Base-by-base conservation (phyloP, 805 yeast species). In the Wickerhamomyces hampshirensis region DNA sequence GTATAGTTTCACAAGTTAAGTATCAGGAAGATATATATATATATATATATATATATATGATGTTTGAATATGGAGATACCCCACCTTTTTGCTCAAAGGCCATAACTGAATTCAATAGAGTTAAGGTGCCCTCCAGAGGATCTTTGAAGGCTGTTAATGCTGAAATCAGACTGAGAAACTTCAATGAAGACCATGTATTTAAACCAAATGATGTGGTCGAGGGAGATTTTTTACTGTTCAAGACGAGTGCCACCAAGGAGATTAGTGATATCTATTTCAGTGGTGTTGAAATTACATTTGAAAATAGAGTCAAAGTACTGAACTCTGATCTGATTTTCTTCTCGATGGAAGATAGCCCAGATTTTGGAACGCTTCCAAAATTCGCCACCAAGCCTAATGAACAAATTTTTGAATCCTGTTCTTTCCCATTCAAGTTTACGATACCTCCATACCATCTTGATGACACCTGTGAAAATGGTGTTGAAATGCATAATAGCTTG, bases 211-310 rank as follows among this genome's bases (percentile, higher is more conserved):
- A 50, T 5, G 31, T 30, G 2, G 29, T 50, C 4, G 26, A 34
- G 9, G 54, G 54, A 5, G 38, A 34, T 18, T 30, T 47, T 5
- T 17, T 34, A 4, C 34, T 46, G n/a, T 36, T 35, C 28, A 34
- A 38, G 26, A 35, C 38, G 11, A 30, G 30, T 23, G 34, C 34
- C 26, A 23, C 15, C 23, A 34, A 36, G 17, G 32, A 9, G 9
- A 40, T 37, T 29, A 36, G 35, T 5, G 50, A 41, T 33, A 18
- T 50, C 13, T 40, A 34, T 33, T 50, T 47, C 44, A 47, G 47
- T 26, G 47, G 42, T 24, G 28, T 50, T 13, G 46, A 46, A 34
- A 47, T 50, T 33, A 37, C 26, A 23, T 40, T 50, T 13, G 37
- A 46, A 28, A 46, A 42, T 33, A 35, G 35, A 18, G 34, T 46